These are phyloP conservation scores for Colletotrichum orchidophilum DNA, from an alignment of 2,329 filamentous ascomycete species.

Conservation along the genomic window DNA sequence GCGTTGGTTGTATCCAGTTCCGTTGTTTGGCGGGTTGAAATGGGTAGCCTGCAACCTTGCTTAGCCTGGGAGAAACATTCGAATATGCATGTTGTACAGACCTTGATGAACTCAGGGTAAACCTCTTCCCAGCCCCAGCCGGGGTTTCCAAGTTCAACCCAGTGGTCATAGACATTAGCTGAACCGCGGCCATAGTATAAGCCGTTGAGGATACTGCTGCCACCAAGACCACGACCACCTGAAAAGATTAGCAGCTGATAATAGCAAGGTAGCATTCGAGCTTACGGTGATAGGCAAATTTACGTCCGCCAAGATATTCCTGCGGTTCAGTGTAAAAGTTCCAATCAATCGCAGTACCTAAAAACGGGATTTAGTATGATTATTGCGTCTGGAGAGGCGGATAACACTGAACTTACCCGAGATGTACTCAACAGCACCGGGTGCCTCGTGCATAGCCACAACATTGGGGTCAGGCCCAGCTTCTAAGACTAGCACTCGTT, in stretches of 20 bases:
- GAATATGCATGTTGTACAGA: neutral
- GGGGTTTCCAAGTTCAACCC: constrained; percentile 43
- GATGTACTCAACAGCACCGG: constrained; percentile 39
- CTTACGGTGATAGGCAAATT: constrained; percentile 41
- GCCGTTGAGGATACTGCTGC: constrained; percentile 44
- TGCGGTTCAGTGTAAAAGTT: constrained; percentile 38
- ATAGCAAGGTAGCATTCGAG: neutral
- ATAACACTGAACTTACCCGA: constrained; percentile 5
- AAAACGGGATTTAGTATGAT: too few species aligned
- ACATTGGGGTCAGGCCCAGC: constrained; percentile 37
- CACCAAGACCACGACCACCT: constrained; percentile 40
- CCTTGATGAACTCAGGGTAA: constrained; percentile 38
- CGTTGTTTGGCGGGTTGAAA: constrained; percentile 37
- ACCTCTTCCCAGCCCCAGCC: constrained; percentile 44
- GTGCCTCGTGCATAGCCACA: constrained; percentile 37
- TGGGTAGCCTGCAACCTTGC: constrained; percentile 31
- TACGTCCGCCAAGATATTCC: constrained; percentile 40
- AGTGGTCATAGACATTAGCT: constrained; percentile 43
- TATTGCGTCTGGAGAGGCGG: neutral
- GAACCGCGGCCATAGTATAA: constrained; percentile 44
- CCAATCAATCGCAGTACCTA: constrained; percentile 39
- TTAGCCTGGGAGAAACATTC: too few species aligned
- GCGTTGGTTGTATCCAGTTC: constrained; percentile 36
- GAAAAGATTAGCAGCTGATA: neutral
- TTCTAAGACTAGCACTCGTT: constrained; percentile 39